Evolutionary conservation across 768 basidiomycete species (phyloP).

Genomic region (Boletus coccyginus): DNA sequence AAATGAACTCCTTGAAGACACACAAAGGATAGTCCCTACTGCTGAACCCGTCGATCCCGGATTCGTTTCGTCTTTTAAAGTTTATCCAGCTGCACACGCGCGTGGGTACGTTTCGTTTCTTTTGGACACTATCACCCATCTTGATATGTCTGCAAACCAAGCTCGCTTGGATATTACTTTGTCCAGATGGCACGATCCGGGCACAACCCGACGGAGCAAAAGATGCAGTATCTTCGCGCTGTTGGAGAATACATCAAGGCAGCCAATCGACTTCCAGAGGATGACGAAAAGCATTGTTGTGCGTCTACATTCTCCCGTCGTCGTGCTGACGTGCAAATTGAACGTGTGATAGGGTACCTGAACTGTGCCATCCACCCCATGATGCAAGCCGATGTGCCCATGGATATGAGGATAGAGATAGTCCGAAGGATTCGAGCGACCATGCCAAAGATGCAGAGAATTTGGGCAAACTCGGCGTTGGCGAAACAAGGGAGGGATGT

Average conservation of each 20-base stretch:
- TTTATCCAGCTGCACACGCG: background rate
- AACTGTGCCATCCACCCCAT: background rate
- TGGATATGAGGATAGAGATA: background rate
- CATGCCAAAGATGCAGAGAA: slow-evolving; percentile 1
- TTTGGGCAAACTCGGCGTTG: background rate
- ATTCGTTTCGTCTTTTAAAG: background rate
- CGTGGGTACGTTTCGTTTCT: background rate
- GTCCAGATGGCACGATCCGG: background rate
- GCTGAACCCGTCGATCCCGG: background rate
- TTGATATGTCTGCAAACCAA: background rate
- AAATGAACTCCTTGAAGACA: background rate
- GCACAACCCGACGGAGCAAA: background rate
- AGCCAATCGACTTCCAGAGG: background rate
- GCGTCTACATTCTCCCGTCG: background rate
- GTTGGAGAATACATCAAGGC: background rate
- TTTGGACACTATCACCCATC: background rate
- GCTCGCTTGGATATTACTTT: background rate
- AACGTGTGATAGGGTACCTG: background rate
- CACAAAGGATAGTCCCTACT: background rate
- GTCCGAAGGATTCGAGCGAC: background rate
- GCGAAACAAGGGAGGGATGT: background rate
- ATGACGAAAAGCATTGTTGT: slow-evolving; percentile 1
- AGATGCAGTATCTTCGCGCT: background rate
- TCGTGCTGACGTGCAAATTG: background rate
- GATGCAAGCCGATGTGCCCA: background rate